Evolutionary conservation across 495 filamentous ascomycete species (phyloP), one percentile per base, ranked within the genome.

Genomic region (Daldinia bambusicola): DNA sequence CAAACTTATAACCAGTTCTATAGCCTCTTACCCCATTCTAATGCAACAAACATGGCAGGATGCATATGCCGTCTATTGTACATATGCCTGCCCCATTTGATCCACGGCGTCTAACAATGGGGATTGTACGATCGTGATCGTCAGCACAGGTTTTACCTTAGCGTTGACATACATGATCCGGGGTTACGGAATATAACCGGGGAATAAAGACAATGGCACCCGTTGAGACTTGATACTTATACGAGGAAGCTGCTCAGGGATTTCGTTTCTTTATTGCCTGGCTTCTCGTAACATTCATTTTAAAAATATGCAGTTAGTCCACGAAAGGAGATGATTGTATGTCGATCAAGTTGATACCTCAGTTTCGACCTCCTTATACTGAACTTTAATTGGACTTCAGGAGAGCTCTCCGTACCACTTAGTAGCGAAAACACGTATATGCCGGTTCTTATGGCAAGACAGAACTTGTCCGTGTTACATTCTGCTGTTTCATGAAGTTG

Each of bases 291-390:
- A 55, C 20, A 52, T 48, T 18, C 8, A 38, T 34, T 41, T 6
- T 45, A 10, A 51, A 13, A 12, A 22, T 40, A 22, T 50, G 31
- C 16, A 30, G 4, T 40, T 64, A 13, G 36, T 61, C 31, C 48
- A 57, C 38, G 37, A 65, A 41, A 20, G 36, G 12, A 31, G 55
- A 34, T 37, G 32, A 51, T 61, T 56, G 34, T 50, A 70, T 70
- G 61, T 61, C 55, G 67, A 61, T 66, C 62, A 53, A 18, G 56
- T 38, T 65, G 32, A 70, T 52, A 60, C 26, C 38, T 61, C 20
- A 60, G 22, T 32, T 65, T 51, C 37, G 13, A 12, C 32, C 10
- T 60, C 48, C 55, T 43, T 26, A 13, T 20, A 37, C 26, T 26
- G 26, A 12, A 5, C 38, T 61, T 18, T 61, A 26, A 64, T 64